Base-by-base conservation (phyloP, 1,139 yeast species). In the Kurtzmaniella quercitrusa region DNA sequence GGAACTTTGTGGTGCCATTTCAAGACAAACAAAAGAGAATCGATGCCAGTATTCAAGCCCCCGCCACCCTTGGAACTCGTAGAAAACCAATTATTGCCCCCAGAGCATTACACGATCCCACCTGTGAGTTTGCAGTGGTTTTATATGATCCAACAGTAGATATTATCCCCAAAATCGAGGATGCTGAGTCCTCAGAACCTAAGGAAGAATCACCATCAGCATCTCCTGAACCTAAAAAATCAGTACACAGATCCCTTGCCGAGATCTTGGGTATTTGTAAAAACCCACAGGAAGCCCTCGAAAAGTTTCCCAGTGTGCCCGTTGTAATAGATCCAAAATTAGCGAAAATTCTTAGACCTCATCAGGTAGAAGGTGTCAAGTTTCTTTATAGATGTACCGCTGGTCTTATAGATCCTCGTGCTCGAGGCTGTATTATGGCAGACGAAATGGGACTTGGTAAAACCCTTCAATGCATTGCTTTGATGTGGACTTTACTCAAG, bases 391-490 rank as follows among this genome's bases (percentile, higher is more conserved):
- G 93, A 46, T 91, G 98, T 61, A 88, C 95, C 1, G 78, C 97
- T 0, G 98, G 99, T 0, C 65, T 91, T 37, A 76, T 88, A 21
- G 95, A 89, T 56, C 80, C 89, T 2, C 74, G 82, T 36, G 98
- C 98, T 0, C 82, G 84, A 57, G 99, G 99, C 1, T 93, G 98
- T 59, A 94, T 93, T 43, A 93, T 93, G 98, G 99, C 99, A 0
- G 99, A 93, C 67, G 99, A 89, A 65, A 93, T 93, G 98, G 98
- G 98, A 2, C 72, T 93, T 38, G 98, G 98, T 20, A 93, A 93
- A 59, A 93, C 99, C 0, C 71, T 93, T 36, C 99, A 93, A 61
- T 94, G 98, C 60, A 76, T 93, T 38, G 76, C 98, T 0, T 71
- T 93, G 36, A 77, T 93, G 88, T 93, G 98, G 98, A 93, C 98